Conservation (phyloP, 2,329 filamentous ascomycete species). For the Anthostomella pinea region DNA sequence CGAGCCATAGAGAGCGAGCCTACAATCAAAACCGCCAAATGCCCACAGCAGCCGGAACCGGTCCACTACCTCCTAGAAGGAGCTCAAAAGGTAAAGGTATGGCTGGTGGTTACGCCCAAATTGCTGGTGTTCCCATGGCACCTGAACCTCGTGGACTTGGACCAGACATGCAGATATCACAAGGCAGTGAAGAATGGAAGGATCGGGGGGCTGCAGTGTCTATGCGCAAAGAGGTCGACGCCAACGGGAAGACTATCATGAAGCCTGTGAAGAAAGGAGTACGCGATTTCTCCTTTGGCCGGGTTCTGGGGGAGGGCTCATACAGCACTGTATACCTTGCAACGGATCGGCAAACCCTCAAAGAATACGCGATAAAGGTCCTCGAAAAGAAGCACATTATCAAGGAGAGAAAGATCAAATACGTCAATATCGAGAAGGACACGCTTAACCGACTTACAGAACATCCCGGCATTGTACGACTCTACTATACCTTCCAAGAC, state of each 20-base stretch:
- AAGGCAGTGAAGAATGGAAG: slow-evolving; percentile 89
- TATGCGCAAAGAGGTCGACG: slow-evolving; percentile 78
- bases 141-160: slow-evolving; percentile 29
- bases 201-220: slow-evolving; percentile 88
- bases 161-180: slow-evolving; percentile 42
- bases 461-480: slow-evolving; percentile 90
- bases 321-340: slow-evolving; percentile 95
- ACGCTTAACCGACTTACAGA: slow-evolving; percentile 94
- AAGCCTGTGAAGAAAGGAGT: slow-evolving; percentile 94
- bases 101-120: slow-evolving; percentile 51
- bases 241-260: slow-evolving; percentile 76
- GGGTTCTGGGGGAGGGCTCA: slow-evolving; percentile 88
- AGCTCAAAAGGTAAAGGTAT: slow-evolving; percentile 73
- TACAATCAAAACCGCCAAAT: slow-evolving; percentile 62
- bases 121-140: slow-evolving; percentile 41
- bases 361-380: slow-evolving; percentile 97
- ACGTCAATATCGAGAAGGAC: slow-evolving; percentile 99
- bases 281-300: slow-evolving; percentile 91
- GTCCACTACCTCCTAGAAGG: slow-evolving; percentile 68
- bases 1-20: slow-evolving; percentile 64
- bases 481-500: slow-evolving; percentile 99
- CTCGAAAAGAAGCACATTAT: slow-evolving; percentile 98
- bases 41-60: slow-evolving; percentile 48
- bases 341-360: slow-evolving; percentile 87
- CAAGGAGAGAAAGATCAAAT: slow-evolving; percentile 99